Evolutionary conservation across 495 filamentous ascomycete species (phyloP).

Genomic region (Parathielavia hyrcaniae): DNA sequence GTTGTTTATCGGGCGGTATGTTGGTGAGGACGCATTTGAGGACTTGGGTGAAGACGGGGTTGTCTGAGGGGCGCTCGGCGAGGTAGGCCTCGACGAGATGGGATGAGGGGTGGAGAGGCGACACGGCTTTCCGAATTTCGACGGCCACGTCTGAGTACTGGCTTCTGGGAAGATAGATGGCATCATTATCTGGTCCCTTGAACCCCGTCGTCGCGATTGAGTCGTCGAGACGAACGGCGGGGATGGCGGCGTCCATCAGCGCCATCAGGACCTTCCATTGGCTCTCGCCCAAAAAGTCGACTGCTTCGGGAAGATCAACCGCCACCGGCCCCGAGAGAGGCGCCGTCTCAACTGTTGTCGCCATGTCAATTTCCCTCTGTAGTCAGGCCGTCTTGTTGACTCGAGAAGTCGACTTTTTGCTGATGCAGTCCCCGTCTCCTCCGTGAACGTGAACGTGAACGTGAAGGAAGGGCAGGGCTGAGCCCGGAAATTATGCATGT

Average conservation of each 20-base stretch:
- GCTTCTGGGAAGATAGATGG: conserved; percentile 11
- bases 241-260: conserved; percentile 22
- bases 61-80: conserved; percentile 26
- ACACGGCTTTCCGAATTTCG: conserved; percentile 10
- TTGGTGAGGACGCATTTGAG: conserved; percentile 25
- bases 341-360: neutral
- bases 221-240: conserved; percentile 14
- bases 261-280: conserved; percentile 22
- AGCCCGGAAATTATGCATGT: too few species aligned
- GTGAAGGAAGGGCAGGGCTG: too few species aligned
- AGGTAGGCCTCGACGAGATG: conserved; percentile 37
- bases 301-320: conserved; percentile 7
- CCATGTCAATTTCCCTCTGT: neutral
- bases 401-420: too few species aligned
- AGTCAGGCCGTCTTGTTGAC: too few species aligned
- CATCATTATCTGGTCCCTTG: neutral
- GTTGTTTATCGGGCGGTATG: conserved; percentile 26
- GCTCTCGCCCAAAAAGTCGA: conserved; percentile 9
- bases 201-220: neutral
- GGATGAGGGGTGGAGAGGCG: conserved; percentile 9
- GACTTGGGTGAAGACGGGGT: conserved; percentile 25
- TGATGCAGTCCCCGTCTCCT: too few species aligned
- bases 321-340: conserved; percentile 12
- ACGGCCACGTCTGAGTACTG: conserved; percentile 13
- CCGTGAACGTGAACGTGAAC: too few species aligned